Percentiles rank a stretch among this genome's conserved stretches.
These are phyloP conservation scores for Trypanosoma caninum DNA, from an alignment of 208 protist species.

Conservation along the genomic window DNA sequence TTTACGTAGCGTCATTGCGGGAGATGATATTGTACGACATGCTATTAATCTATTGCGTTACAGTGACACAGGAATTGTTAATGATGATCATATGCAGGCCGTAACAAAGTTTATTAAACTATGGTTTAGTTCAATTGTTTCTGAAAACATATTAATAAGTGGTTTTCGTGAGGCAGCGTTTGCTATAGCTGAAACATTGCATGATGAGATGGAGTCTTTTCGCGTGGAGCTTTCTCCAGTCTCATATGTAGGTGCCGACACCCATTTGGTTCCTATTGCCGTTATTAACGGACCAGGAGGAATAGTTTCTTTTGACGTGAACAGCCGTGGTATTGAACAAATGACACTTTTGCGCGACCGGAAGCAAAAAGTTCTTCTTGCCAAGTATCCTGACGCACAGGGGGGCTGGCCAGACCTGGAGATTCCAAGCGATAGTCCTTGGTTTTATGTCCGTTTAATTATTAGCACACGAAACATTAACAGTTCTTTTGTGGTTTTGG, in stretches of 20 bases:
- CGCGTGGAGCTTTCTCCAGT: conserved; percentile 38
- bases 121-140: conserved; percentile 8
- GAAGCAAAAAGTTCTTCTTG: conserved; percentile 59
- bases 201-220: conserved; percentile 50
- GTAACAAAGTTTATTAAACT: conserved; percentile 28
- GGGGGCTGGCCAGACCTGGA: conserved; percentile 60
- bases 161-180: conserved; percentile 34
- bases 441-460: conserved; percentile 33
- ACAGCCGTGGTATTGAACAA: conserved; percentile 69
- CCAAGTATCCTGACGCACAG: conserved; percentile 82
- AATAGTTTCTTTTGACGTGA: conserved; percentile 58
- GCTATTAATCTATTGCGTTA: conserved; percentile 56
- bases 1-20: conserved; percentile 18
- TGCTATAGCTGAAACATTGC: conserved; percentile 39
- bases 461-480: conserved; percentile 25
- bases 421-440: conserved; percentile 33
- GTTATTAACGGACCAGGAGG: conserved; percentile 50
- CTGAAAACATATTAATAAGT: conserved; percentile 14
- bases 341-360: conserved; percentile 71
- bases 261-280: conserved; percentile 57
- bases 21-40: conserved; percentile 29
- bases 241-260: conserved; percentile 22
- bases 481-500: conserved; percentile 21
- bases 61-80: conserved; percentile 26
- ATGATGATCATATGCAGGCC: conserved; percentile 1